A percentile compares a stretch with the other conserved stretches of the same genome.
phyloP scores from a whole-genome alignment of 192 early-diverging fungal species.

The Entomortierella chlamydospora region DNA sequence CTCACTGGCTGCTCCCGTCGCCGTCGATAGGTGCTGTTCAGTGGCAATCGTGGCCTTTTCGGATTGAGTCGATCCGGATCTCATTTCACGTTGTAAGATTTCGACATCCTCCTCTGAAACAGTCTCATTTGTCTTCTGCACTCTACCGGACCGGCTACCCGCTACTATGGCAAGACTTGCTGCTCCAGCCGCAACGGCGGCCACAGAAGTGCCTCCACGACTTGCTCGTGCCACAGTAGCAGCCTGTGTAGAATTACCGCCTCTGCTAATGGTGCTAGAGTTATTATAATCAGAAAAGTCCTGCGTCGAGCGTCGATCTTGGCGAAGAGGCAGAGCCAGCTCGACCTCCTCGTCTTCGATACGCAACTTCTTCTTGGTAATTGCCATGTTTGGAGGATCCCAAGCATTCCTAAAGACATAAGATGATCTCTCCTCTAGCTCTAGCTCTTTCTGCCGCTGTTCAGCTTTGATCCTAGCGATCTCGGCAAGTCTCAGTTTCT shows the following conservation, averaged over 20 bases:
- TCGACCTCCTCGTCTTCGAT: constrained; percentile 54
- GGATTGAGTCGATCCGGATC: not conserved
- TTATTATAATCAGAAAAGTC: not conserved
- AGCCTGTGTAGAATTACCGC: not conserved
- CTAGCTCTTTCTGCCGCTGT: constrained; percentile 15
- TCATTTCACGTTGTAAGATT: not conserved
- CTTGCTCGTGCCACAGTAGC: not conserved
- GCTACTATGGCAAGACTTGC: constrained; percentile 13
- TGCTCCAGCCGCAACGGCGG: constrained; percentile 1
- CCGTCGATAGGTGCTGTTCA: not conserved
- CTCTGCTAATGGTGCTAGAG: constrained; percentile 2
- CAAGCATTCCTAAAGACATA: constrained; percentile 49
- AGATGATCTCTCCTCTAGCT: constrained; percentile 15
- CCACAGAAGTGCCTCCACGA: not conserved
- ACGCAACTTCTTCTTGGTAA: constrained; percentile 41
- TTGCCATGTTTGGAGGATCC: constrained; percentile 37
- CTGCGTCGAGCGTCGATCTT: constrained; percentile 14
- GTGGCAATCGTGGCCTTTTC: not conserved
- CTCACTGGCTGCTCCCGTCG: not conserved
- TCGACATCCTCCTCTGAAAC: not conserved
- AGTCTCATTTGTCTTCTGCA: not conserved
- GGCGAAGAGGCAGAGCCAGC: constrained; percentile 38
- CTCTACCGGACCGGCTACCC: constrained; percentile 5
- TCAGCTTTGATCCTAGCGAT: constrained; percentile 10
- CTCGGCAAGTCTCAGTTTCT: constrained; percentile 25